Evolutionary conservation across 2,329 filamentous ascomycete species (phyloP), one percentile per base, ranked within the genome.

Genomic region (Exophiala dermatitidis): DNA sequence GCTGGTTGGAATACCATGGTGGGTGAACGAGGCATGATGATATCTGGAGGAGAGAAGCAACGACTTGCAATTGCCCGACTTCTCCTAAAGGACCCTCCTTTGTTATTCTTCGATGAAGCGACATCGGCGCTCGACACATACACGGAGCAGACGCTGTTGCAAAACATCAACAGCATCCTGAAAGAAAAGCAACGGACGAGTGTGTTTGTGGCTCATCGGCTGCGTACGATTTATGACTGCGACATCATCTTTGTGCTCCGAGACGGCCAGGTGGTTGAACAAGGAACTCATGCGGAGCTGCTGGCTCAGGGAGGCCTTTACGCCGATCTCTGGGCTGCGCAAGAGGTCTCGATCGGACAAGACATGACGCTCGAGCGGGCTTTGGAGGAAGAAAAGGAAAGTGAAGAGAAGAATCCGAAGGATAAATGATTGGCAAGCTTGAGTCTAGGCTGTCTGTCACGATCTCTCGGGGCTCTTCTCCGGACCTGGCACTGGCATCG

Each of bases 141-240:
- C 64, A 89, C 86, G 1, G 90, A 96, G 69, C 88, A 94, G 70
- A 86, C 87, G 1, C 77, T 97, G 46, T 83, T 97, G 74, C 78
- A 84, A 56, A 95, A 96, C 66, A 96, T 97, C 68, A 95, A 95
- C 69, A 85, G 85, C 61, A 93, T 97, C 49, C 74, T 97, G 50
- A 86, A 85, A 62, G 90, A 95, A 65, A 95, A 95, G 73, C 76
- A 77, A 2, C 81, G 90, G 52, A 97, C 93, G 0, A 96, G 90
- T 62, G 88, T 98, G 1, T 97, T 97, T 66, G 86, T 98, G 3
- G 93, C 93, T 4, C 93, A 97, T 69, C 81, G 93, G 12, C 73
- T 98, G 55, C 81, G 91, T 48, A 97, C 93, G 0, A 96, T 98
- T 60, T 95, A 88, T 65, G 93, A 97, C 65, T 88, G 88, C 37